Evolutionary conservation across 108 stramenopile genomes (phyloP).

Genomic region (Nannochloropsis granulata): DNA sequence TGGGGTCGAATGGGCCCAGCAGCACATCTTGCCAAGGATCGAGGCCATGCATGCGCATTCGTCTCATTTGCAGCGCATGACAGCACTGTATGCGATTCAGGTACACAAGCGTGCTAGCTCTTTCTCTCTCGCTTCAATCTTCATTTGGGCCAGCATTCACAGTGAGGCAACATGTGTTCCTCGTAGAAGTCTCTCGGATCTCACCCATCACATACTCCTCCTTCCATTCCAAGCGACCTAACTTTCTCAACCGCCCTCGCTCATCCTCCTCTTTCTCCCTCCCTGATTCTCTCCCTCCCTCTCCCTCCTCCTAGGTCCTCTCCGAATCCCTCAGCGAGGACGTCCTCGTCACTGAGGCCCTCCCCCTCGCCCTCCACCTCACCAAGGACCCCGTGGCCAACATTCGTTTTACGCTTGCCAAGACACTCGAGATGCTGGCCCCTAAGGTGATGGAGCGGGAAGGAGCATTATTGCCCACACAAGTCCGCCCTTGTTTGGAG

Average conservation of each 20-base stretch:
- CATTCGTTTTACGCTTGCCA: conserved; percentile 89
- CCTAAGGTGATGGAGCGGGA: conserved; percentile 10
- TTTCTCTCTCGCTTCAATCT: too few species aligned
- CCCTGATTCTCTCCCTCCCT: background rate
- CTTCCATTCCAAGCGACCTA: background rate
- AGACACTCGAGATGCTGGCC: conserved; percentile 58
- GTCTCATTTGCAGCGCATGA: conserved; percentile 68
- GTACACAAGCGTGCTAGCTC: conserved; percentile 49
- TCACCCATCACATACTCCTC: background rate
- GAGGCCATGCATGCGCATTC: conserved; percentile 50
- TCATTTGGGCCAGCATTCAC: too few species aligned
- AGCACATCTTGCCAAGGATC: conserved; percentile 66
- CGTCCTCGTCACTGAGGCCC: conserved; percentile 38
- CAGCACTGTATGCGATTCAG: conserved; percentile 68
- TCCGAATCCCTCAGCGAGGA: background rate
- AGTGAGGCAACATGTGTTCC: too few species aligned
- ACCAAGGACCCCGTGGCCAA: conserved; percentile 84
- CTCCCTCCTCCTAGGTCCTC: background rate
- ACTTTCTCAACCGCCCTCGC: background rate
- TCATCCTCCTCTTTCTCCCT: background rate
- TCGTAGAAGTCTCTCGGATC: conserved; percentile 9
- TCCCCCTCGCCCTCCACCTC: conserved; percentile 78
- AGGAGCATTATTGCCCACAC: background rate
- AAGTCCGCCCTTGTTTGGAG: conserved; percentile 50
- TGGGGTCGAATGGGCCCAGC: conserved; percentile 79